Evolutionary conservation across 2,329 filamentous ascomycete genomes (phyloP).

Genomic region (Tympanopsis confertula): DNA sequence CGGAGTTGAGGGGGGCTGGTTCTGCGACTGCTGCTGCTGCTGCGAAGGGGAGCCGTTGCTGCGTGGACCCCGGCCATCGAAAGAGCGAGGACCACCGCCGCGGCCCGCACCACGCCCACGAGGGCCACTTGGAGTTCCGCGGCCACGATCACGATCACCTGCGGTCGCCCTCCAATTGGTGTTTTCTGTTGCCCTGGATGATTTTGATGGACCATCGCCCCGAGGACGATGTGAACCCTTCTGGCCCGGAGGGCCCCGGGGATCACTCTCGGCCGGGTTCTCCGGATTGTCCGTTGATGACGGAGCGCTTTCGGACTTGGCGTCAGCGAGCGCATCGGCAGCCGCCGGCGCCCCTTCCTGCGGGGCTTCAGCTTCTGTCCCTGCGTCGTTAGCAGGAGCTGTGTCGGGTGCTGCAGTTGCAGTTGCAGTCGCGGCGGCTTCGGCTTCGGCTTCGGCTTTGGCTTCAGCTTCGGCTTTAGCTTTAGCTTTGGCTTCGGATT

Average conservation of each 20-base stretch:
- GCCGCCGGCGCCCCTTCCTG: neutral
- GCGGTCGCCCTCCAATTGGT: neutral
- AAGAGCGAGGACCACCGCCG: neutral
- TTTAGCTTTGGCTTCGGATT: slow-evolving; percentile 7
- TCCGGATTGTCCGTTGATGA: neutral
- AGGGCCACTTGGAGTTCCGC: neutral
- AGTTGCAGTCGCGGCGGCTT: slow-evolving; percentile 2
- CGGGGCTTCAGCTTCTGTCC: neutral
- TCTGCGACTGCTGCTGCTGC: neutral
- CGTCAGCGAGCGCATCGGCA: neutral
- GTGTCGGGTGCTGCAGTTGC: neutral
- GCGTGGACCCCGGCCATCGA: neutral
- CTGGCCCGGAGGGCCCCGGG: no score
- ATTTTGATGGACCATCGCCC: no score
- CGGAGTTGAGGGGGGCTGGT: neutral
- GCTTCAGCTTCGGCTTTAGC: slow-evolving; percentile 15
- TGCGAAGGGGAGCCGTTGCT: neutral
- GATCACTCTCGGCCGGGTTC: neutral
- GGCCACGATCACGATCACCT: no score
- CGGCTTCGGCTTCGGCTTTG: slow-evolving; percentile 13
- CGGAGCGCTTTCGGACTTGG: neutral
- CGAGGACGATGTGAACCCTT: no score
- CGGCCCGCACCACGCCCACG: neutral
- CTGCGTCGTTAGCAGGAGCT: neutral
- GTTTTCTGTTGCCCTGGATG: neutral